Base-by-base conservation (phyloP, 148 eudicot genomes). In the Salicornia ramosissima region DNA sequence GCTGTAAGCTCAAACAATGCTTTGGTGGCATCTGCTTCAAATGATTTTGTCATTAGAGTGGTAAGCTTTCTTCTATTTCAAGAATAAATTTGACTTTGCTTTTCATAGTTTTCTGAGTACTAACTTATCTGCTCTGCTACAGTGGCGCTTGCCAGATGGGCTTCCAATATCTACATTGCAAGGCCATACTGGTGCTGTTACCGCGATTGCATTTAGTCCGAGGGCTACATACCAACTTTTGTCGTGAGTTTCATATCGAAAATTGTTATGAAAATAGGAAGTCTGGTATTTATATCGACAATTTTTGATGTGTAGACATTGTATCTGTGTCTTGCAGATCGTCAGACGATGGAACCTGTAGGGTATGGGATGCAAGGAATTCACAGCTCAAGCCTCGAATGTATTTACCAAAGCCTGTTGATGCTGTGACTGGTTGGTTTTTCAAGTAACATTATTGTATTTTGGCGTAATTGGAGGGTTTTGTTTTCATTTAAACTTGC, bases 131-230 rank as follows among this genome's bases (percentile, higher is more conserved):
- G 78, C n/a, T 76, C 5, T 74, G 61, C 45, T 60, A 61, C 82
- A 94, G 98, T 94, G 98, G 98, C 98, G 89, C 42, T 80, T 94
- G 86, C 97, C 98, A 71, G 96, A 94, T 80, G 98, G 98, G 52
- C 67, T 53, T 18, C 96, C 98, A 39, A 80, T 90, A 67, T 94
- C 98, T 55, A 86, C 88, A 83, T 78, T 94, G 77, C 90, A 83
- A 42, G 98, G 97, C 65, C 98, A 94, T 81, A 84, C 75, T 28
- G 97, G 89, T 57, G 91, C 88, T 73, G 98, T 94, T 74, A 94
- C 98, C 67, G 97, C 98, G 54, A 94, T 94, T 82, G 97, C 97
- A 64, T 94, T 94, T 75, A 90, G 86, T 80, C 98, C 98, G 69
- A 84, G 87, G 85, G 79, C 84, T 72, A 69, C 78, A 30, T 90